Evolutionary conservation across 1,139 yeast genomes (phyloP), one percentile per base, ranked within the genome.

Genomic region (Zygosaccharomyces sapae): DNA sequence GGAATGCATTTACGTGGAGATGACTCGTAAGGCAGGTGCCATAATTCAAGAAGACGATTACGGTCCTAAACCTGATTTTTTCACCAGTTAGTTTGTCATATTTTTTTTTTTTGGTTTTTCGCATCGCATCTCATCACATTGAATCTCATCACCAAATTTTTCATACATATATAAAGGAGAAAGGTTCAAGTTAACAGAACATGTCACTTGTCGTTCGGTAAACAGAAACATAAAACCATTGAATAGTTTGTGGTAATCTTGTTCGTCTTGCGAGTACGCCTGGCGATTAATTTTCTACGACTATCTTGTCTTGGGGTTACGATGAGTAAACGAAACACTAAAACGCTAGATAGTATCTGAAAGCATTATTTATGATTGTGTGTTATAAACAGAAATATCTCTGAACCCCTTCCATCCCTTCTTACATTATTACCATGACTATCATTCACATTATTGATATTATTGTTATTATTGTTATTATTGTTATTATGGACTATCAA

Each of bases 41-140:
- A 86, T 92, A 1, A 86, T 92, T 55, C 94, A 84, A 59, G 99
- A 92, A 69, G 98, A 97, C 33, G 97, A 92, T 58, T 90, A 79
- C 66, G 98, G 98, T 0, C 97, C 97, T 6, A 70, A 73, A 52
- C 82, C 83, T 3, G 74, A 67, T 18, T 59, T 62, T 38, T 62
- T 60, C 42, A 51, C 46, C 29, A 53, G 45, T 44, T 24, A 53
- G 13, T 4, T 10, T 29, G 10, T 2, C 13, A n/a, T 37, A 35
- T 30, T 35, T n/a, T 22, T 24, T 27, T 34, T 27, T 20, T 31
- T 16, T 24, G 27, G 25, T 16, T 22, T 40, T 38, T 33, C 30
- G 31, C 30, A 10, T 20, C n/a, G 19, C 16, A 12, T 27, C 24
- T 16, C 40, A 8, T 19, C 18, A 5, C 30, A 22, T 31, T 6